Percentiles rank a stretch among this genome's conserved stretches.
Evolutionary conservation across 2,329 filamentous ascomycete species (phyloP).

Genomic region (Samsoniella hepiali): DNA sequence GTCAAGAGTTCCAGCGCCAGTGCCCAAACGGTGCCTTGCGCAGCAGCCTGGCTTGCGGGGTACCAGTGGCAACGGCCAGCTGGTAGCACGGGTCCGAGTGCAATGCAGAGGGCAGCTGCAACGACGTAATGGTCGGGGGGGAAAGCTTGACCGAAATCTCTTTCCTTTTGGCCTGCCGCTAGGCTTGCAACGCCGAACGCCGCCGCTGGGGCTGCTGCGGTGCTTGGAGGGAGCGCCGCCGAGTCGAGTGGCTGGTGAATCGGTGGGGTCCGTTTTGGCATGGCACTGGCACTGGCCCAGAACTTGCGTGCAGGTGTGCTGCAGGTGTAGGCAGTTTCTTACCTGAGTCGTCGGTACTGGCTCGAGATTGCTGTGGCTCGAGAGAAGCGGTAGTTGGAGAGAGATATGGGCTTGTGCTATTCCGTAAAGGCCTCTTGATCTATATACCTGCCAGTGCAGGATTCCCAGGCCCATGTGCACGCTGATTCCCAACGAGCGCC

Average conservation of each 20-base stretch:
- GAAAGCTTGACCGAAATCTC: neutral
- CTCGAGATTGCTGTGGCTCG: too few species aligned
- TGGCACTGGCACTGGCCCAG: neutral
- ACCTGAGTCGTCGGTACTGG: too few species aligned
- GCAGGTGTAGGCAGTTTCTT: too few species aligned
- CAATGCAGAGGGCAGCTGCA: neutral
- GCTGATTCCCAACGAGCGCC: neutral
- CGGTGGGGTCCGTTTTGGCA: neutral
- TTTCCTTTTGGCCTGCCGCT: neutral
- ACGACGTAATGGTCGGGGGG: neutral
- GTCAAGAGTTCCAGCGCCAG: neutral
- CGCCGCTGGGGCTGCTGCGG: neutral
- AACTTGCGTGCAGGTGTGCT: too few species aligned
- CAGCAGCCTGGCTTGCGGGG: neutral
- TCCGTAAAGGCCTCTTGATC: neutral
- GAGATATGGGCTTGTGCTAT: too few species aligned
- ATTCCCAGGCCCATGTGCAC: neutral
- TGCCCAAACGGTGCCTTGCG: neutral
- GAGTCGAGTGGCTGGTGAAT: neutral
- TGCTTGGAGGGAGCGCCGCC: neutral
- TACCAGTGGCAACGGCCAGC: constrained; percentile 8
- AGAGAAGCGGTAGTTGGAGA: too few species aligned
- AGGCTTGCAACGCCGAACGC: neutral
- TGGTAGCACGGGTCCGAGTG: neutral
- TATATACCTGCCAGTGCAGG: neutral